Conservation (phyloP, 176 grass and related monocot genomes). For the Raddia distichophylla region DNA sequence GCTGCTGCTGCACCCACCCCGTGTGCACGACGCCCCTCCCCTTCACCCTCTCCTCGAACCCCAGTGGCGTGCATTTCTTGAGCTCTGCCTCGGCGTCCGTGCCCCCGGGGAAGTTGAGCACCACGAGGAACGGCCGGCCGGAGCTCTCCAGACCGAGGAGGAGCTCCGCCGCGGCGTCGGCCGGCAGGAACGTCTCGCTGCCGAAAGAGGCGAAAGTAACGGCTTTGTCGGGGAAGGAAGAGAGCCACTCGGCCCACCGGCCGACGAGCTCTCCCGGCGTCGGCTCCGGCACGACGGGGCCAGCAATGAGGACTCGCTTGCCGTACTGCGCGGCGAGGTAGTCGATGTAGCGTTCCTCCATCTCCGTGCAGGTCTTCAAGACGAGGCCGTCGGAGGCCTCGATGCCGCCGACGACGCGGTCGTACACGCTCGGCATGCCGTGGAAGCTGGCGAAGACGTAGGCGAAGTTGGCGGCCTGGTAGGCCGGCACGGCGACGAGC, state of each 20-base stretch:
- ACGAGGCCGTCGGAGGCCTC: slow-evolving; percentile 22
- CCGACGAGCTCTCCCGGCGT: slow-evolving; percentile 39
- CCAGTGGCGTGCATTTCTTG: neutral
- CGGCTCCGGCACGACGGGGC: slow-evolving; percentile 44
- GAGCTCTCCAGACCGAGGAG: slow-evolving; percentile 55
- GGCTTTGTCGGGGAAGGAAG: slow-evolving; percentile 40
- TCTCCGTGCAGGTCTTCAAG: slow-evolving; percentile 48
- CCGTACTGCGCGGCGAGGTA: slow-evolving; percentile 30
- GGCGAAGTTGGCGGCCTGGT: slow-evolving; percentile 44
- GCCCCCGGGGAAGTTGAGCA: slow-evolving; percentile 47
- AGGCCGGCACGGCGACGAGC: slow-evolving; percentile 33
- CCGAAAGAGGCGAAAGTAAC: slow-evolving; percentile 58
- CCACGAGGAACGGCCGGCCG: slow-evolving; percentile 43
- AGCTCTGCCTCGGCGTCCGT: neutral
- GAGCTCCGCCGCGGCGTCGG: slow-evolving; percentile 40
- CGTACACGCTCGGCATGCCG: slow-evolving; percentile 27
- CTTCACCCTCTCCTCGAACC: slow-evolving; percentile 38
- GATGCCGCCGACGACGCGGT: slow-evolving; percentile 1
- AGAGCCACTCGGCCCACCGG: slow-evolving; percentile 44
- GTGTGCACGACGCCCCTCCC: slow-evolving; percentile 37
- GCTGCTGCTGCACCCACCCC: slow-evolving; percentile 63
- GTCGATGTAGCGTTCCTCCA: slow-evolving; percentile 44
- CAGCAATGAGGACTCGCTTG: slow-evolving; percentile 37
- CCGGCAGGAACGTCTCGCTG: slow-evolving; percentile 53
- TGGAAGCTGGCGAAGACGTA: slow-evolving; percentile 41